phyloP scores from a whole-genome alignment of 2,329 filamentous ascomycete genomes.

The Pyricularia sp. region DNA sequence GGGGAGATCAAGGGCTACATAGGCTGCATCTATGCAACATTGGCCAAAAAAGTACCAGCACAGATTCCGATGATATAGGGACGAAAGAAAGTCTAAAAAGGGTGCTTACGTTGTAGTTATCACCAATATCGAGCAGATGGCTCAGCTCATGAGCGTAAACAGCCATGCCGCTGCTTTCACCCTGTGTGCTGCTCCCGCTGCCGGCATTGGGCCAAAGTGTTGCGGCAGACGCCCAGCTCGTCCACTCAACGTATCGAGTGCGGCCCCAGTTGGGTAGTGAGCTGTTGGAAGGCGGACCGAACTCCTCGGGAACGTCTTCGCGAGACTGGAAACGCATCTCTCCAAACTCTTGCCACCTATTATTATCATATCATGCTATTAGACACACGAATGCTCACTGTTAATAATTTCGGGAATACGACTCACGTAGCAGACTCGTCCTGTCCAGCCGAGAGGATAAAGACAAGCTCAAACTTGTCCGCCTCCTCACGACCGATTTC shows the following conservation, averaged over 20 bases:
- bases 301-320: constrained; percentile 36
- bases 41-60: no score
- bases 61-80: no score
- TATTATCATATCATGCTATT: neutral
- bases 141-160: constrained; percentile 44
- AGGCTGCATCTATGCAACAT: no score
- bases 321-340: constrained; percentile 39
- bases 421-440: constrained; percentile 37
- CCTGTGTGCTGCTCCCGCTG: constrained; percentile 41
- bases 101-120: constrained; percentile 24
- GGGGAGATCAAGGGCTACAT: no score
- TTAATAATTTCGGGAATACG: neutral
- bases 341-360: constrained; percentile 43
- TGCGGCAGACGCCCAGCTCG: constrained; percentile 40
- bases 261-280: constrained; percentile 33
- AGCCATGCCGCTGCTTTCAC: constrained; percentile 41
- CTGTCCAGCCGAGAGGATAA: constrained; percentile 44
- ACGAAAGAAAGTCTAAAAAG: no score
- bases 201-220: constrained; percentile 45
- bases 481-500: constrained; percentile 42
- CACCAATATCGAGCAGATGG: constrained; percentile 40
- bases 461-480: constrained; percentile 37
- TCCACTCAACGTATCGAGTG: constrained; percentile 44
- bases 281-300: constrained; percentile 35
- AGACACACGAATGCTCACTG: neutral